A percentile compares a stretch with the other conserved stretches of the same genome.
Conservation (phyloP, 164 flowering plant genomes). For the Magnolia sinica region DNA sequence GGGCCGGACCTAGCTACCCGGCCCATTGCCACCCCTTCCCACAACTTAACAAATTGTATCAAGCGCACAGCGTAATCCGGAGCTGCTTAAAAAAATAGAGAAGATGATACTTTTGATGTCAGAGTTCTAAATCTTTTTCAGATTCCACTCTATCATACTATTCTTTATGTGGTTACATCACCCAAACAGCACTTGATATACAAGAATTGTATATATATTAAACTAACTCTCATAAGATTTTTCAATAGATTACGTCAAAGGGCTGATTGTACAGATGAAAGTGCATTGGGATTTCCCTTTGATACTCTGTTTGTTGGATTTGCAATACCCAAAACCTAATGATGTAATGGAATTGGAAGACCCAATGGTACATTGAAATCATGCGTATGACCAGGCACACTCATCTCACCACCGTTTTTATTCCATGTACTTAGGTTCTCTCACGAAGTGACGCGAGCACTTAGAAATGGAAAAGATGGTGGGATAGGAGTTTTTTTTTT, state of each 20-base stretch:
- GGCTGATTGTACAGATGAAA: background rate
- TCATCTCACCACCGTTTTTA: background rate
- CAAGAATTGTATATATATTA: background rate
- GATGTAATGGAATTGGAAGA: background rate
- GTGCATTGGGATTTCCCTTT: background rate
- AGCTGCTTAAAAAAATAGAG: no score
- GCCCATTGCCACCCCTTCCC: no score
- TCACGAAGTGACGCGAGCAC: background rate
- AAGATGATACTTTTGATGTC: background rate
- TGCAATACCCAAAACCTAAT: background rate
- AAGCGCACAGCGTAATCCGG: no score
- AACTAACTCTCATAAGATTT: background rate
- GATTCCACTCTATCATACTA: background rate
- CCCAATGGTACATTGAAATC: background rate
- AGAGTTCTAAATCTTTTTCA: background rate
- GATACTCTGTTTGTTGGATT: slow-evolving; percentile 1
- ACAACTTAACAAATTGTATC: no score
- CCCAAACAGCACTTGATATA: background rate
- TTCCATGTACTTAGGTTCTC: background rate
- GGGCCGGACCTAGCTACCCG: no score
- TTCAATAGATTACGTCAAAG: background rate
- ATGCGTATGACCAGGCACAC: background rate
- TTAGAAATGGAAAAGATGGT: background rate
- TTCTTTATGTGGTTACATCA: slow-evolving; percentile 2
- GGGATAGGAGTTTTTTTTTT: no score